Evolutionary conservation across 1,284 basidiomycete species (phyloP).

Genomic region (Lentinus polychrous): DNA sequence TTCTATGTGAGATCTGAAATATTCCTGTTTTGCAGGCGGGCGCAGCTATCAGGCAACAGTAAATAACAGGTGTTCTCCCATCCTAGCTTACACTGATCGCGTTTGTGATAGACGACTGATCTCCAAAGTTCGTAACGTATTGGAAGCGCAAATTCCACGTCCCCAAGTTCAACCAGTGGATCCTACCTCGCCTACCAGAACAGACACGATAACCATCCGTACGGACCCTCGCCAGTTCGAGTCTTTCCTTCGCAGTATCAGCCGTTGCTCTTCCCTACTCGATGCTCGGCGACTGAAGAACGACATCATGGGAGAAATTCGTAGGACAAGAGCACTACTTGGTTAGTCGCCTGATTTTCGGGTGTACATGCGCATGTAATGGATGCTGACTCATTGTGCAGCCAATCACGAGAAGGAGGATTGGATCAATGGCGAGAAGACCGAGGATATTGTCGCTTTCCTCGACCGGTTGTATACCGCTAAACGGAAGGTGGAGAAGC

Average conservation of each 20-base stretch:
- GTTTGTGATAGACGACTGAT: constrained; percentile 58
- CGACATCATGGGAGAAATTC: constrained; percentile 83
- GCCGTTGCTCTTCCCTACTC: constrained; percentile 71
- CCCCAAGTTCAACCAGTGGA: constrained; percentile 35
- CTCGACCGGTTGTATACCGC: constrained; percentile 85
- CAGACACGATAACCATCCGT: constrained; percentile 57
- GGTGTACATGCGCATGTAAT: not conserved
- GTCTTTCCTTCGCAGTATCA: constrained; percentile 81
- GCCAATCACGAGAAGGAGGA: constrained; percentile 80
- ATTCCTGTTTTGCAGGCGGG: constrained; percentile 53
- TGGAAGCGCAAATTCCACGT: constrained; percentile 71
- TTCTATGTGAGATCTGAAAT: constrained; percentile 11
- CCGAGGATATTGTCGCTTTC: constrained; percentile 81
- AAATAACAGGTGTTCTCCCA: constrained; percentile 23
- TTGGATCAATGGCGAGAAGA: constrained; percentile 77
- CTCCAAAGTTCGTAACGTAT: constrained; percentile 75
- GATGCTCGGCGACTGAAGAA: constrained; percentile 89
- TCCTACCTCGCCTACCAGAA: constrained; percentile 23
- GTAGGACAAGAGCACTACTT: constrained; percentile 66
- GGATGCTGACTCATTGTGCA: constrained; percentile 18
- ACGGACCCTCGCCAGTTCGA: constrained; percentile 82
- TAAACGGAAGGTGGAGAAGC: constrained; percentile 77
- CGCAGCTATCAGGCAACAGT: constrained; percentile 87
- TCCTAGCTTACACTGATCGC: not conserved
- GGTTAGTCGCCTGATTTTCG: constrained; percentile 34